Base-by-base conservation (phyloP, 2,329 filamentous ascomycete species). In the Fusarium sp. region DNA sequence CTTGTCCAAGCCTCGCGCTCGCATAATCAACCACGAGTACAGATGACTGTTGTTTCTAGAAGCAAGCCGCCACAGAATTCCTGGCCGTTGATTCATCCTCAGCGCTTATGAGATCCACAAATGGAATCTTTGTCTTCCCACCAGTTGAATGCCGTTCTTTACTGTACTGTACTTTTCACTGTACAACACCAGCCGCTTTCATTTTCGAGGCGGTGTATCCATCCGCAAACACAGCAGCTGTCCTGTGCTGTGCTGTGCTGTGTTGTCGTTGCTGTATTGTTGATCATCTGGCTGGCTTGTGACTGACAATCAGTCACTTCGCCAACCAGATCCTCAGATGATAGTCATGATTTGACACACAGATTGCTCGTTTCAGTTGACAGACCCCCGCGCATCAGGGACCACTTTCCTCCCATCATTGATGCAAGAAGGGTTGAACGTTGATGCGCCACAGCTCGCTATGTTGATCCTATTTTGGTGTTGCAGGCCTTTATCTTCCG, bases 241-340 rank as follows among this genome's bases (percentile, higher is more conserved):
- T 37, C 16, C 16, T 37, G 16, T 37, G 54, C 48, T 37, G 20
- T 30, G 41, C 30, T 46, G 23, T 30, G 41, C 30, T 46, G 61
- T 51, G 32, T 20, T 53, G 49, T 25, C 53, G 42, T 45, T 30
- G 6, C 23, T 23, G 23, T 23, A 42, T 57, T 28, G 48, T 50
- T 72, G 69, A 68, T 69, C 69, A 42, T 59, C 25, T 48, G 56
- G 34, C 27, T 51, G 68, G 57, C 57, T 68, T 63, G 64, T 66
- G 68, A 72, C 65, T 71, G 69, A 59, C 61, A 66, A 72, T 71
- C 69, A 72, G 64, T 72, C 54, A 71, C 68, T 72, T 72, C 50
- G 42, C 42, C 50, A 66, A 59, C 65, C 54, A 71, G 50, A 69
- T 43, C 37, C 43, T 64, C 48, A 57, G 56, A 54, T 66, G 68